Base-by-base conservation (phyloP, 306 rosid species). In the Echinosophora koreensis region DNA sequence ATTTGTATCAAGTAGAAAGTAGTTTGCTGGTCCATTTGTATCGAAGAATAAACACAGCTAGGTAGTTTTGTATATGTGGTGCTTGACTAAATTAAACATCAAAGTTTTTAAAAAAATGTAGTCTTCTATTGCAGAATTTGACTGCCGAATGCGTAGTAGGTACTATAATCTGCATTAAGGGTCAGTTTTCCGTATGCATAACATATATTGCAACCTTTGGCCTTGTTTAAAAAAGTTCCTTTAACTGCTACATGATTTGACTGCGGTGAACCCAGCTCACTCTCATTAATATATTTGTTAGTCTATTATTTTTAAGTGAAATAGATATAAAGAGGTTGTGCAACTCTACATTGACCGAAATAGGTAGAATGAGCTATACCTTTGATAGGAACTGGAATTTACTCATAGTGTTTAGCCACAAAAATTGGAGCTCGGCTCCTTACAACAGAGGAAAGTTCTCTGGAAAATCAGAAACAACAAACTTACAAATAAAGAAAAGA, bases 91-190 rank as follows among this genome's bases (percentile, higher is more conserved):
- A 22, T 22, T 22, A 22, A 22, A 22, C 22, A 22, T 22, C 22
- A 22, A 22, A 1, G 22, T 22, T 22, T 22, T 22, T 22, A 22
- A 22, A 22, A 22, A 22, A n/a, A n/a, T n/a, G 22, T 22, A 22
- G 22, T 22, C 22, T 22, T 22, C 22, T 22, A 22, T 22, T 22
- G 22, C 22, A 22, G 22, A 22, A 22, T 22, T 22, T 22, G 22
- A 22, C 22, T 22, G 22, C 42, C 51, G 52, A 51, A 37, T 54
- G 30, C 38, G 18, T 54, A 8, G 38, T 69, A 16, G 18, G 17
- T 37, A 39, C 41, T 62, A 50, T 5, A 4, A 15, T 74, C 79
- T 49, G 14, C 61, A 13, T 18, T 12, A 49, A 16, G 62, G 71
- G 32, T 18, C 16, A 39, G 9, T 63, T 66, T 42, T 35, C 55